Evolutionary conservation across 1,284 basidiomycete genomes (phyloP).

Genomic region (Malassezia globosa): DNA sequence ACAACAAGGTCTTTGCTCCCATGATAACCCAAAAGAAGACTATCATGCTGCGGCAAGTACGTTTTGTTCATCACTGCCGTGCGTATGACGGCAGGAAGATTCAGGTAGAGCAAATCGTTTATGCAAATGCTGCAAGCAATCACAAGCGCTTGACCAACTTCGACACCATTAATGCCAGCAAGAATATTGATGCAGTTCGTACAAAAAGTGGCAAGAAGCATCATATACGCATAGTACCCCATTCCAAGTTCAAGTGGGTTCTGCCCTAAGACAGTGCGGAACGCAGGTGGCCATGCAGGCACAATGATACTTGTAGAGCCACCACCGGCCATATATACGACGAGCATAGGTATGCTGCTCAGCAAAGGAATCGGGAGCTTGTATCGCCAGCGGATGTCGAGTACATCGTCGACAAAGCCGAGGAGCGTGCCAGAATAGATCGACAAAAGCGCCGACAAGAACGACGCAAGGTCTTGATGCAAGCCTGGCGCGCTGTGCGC

Average conservation of each 20-base stretch:
- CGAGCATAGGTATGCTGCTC: conserved; percentile 80
- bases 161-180: conserved; percentile 92
- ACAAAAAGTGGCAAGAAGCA: conserved; percentile 84
- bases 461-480: conserved; percentile 63
- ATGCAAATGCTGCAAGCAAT: conserved; percentile 79
- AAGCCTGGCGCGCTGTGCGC: conserved; percentile 17
- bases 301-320: conserved; percentile 91
- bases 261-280: conserved; percentile 51
- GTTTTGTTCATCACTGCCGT: conserved; percentile 18
- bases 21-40: conserved; percentile 44
- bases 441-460: conserved; percentile 80
- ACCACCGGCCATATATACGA: conserved; percentile 88
- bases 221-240: conserved; percentile 93
- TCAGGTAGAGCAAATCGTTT: conserved; percentile 74
- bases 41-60: conserved; percentile 49
- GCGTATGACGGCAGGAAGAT: conserved; percentile 21
- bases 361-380: conserved; percentile 91
- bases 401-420: conserved; percentile 92
- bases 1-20: conserved; percentile 60
- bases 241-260: conserved; percentile 79
- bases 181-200: conserved; percentile 99
- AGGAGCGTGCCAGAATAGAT: conserved; percentile 82
- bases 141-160: conserved; percentile 75
- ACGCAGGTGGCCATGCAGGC: conserved; percentile 52
- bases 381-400: conserved; percentile 96